Evolutionary conservation across 1,284 basidiomycete genomes (phyloP).

Genomic region (Uromyces viciae-fabae): DNA sequence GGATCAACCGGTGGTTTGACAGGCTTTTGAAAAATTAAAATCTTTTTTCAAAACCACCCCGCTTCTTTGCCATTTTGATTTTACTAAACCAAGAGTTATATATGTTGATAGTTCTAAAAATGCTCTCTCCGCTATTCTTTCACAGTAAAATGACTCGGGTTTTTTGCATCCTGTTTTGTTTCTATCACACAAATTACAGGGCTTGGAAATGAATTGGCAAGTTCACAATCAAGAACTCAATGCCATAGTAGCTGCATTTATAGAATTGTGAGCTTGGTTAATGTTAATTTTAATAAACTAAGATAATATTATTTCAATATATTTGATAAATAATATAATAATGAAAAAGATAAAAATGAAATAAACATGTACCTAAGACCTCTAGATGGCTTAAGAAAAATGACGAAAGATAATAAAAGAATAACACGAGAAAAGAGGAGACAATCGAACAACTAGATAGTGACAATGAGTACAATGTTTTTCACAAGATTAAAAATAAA

Average conservation of each 20-base stretch:
- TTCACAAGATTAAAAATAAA: too few species aligned
- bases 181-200: background rate
- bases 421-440: too few species aligned
- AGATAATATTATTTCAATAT: too few species aligned
- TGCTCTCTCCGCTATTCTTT: background rate
- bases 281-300: too few species aligned
- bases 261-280: constrained; percentile 24
- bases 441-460: too few species aligned
- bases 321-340: too few species aligned
- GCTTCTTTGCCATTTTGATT: constrained; percentile 9
- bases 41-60: background rate
- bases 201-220: background rate
- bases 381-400: too few species aligned
- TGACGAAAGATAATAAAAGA: too few species aligned
- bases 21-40: background rate
- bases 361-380: too few species aligned
- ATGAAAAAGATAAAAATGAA: too few species aligned
- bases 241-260: constrained; percentile 3
- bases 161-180: background rate
- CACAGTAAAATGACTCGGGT: background rate
- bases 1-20: background rate
- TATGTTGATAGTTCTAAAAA: constrained; percentile 6
- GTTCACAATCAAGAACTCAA: constrained; percentile 3
- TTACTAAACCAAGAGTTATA: background rate
- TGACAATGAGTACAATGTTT: too few species aligned